Evolutionary conservation across 352 stramenopile genomes (phyloP).

Genomic region (Pilasporangium apinafurcum): DNA sequence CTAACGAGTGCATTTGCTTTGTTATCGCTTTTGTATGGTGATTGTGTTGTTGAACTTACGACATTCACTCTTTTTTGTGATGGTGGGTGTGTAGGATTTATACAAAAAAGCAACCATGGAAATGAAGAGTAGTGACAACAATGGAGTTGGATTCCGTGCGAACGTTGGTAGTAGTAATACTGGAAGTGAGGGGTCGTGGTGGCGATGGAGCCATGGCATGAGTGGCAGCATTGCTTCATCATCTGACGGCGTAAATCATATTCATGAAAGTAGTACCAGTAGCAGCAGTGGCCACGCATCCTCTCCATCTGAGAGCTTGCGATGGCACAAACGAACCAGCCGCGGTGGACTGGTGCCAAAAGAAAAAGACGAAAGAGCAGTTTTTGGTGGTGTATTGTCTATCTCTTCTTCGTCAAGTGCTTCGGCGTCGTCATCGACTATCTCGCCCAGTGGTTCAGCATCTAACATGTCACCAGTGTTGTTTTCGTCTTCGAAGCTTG

Average conservation of each 20-base stretch:
- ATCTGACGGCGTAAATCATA: slow-evolving; percentile 16
- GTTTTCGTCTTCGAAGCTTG: slow-evolving; percentile 13
- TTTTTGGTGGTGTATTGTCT: not conserved
- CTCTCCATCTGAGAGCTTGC: slow-evolving; percentile 18
- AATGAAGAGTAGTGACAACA: slow-evolving; percentile 20
- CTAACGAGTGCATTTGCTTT: too few species aligned
- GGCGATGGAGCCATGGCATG: slow-evolving; percentile 71
- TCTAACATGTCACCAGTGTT: slow-evolving; percentile 14
- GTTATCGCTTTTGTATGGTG: too few species aligned
- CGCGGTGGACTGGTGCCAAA: slow-evolving; percentile 5
- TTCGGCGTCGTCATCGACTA: slow-evolving; percentile 7
- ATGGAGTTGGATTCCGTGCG: too few species aligned
- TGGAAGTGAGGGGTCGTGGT: slow-evolving; percentile 39
- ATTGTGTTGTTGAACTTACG: too few species aligned
- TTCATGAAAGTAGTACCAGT: slow-evolving; percentile 10
- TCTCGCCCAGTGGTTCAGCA: slow-evolving; percentile 1
- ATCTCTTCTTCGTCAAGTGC: not conserved
- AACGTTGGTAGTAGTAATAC: slow-evolving; percentile 6
- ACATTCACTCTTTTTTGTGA: too few species aligned
- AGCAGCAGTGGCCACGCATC: slow-evolving; percentile 9
- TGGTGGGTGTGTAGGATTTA: too few species aligned
- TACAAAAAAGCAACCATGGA: slow-evolving; percentile 17
- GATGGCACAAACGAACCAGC: slow-evolving; percentile 40
- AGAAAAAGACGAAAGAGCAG: slow-evolving; percentile 6
- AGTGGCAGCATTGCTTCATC: slow-evolving; percentile 61